These are phyloP conservation scores for Hypoxylon sp. DNA, from an alignment of 2,329 filamentous ascomycete species.

Conservation along the genomic window DNA sequence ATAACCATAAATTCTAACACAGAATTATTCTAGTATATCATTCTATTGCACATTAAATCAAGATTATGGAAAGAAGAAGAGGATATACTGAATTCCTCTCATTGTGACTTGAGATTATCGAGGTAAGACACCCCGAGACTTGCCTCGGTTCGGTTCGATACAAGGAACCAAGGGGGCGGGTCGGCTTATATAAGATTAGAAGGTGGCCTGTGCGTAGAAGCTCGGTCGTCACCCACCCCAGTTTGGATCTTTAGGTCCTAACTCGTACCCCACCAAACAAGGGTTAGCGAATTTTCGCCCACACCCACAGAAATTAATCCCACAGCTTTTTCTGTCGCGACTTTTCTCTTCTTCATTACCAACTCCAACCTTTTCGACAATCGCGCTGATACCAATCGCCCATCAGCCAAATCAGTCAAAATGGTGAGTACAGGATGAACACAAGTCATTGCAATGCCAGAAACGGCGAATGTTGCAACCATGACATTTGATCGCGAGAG, in stretches of 20 bases:
- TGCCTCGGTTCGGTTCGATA: conserved; percentile 28
- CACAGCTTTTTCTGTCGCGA: conserved; percentile 47
- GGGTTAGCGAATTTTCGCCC: conserved; percentile 57
- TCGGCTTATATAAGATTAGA: conserved; percentile 6
- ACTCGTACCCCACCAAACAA: conserved; percentile 55
- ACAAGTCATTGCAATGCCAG: conserved; percentile 51
- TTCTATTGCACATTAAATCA: background rate
- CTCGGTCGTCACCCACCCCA: conserved; percentile 50
- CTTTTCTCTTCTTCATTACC: conserved; percentile 36
- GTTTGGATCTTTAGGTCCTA: conserved; percentile 8
- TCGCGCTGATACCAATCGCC: conserved; percentile 49
- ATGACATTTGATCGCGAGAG: conserved; percentile 65
- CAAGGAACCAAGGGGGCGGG: conserved; percentile 3
- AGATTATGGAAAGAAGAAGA: conserved; percentile 1
- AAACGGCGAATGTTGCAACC: conserved; percentile 50
- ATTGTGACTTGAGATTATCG: background rate
- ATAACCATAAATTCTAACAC: conserved; percentile 4
- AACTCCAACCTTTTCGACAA: conserved; percentile 40
- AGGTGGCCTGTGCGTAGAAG: conserved; percentile 40
- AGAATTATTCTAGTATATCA: background rate
- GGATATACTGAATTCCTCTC: background rate
- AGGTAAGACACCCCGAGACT: conserved; percentile 17
- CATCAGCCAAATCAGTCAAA: conserved; percentile 70
- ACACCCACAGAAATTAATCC: conserved; percentile 51
- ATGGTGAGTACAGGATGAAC: conserved; percentile 73